These are phyloP conservation scores for Arabidopsis arenosa DNA, from an alignment of 345 rosid species.

Conservation along the genomic window DNA sequence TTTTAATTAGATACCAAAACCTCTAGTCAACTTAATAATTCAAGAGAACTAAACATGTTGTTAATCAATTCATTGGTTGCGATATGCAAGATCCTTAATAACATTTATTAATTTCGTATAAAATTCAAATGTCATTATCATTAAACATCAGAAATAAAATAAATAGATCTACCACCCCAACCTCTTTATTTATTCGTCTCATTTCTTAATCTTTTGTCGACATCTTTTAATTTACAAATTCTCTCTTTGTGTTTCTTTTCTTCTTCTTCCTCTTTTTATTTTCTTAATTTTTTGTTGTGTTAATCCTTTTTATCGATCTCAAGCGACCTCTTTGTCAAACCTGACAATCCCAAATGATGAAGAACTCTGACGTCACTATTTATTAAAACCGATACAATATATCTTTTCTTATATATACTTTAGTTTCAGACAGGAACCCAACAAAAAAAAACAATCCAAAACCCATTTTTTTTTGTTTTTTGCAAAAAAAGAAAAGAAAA, in stretches of 20 bases:
- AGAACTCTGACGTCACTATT: constrained; percentile 38
- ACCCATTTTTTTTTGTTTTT: not conserved
- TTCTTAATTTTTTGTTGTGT: not conserved
- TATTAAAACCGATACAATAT: constrained; percentile 20
- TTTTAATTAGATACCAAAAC: constrained; percentile 17
- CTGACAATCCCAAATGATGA: constrained; percentile 34
- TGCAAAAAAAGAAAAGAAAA: not conserved
- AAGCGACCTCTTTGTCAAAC: constrained; percentile 42
- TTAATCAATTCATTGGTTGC: constrained; percentile 28
- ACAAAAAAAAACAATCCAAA: not conserved
- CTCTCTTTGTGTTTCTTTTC: not conserved
- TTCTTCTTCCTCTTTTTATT: not conserved
- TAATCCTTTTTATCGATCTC: constrained; percentile 14
- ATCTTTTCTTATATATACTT: constrained; percentile 8
- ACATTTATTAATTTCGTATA: not conserved
- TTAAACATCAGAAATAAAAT: not conserved
- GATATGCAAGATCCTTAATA: constrained; percentile 42
- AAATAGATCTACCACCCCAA: constrained; percentile 36
- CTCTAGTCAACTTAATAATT: constrained; percentile 42
- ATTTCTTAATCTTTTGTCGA: constrained; percentile 26
- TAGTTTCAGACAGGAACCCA: constrained; percentile 28
- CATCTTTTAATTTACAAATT: constrained; percentile 13
- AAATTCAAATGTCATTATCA: constrained; percentile 23
- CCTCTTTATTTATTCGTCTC: constrained; percentile 37
- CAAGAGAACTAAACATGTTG: constrained; percentile 29